Base-by-base conservation (phyloP, 129 eudicot species). In the Oenanthe sinensis region DNA sequence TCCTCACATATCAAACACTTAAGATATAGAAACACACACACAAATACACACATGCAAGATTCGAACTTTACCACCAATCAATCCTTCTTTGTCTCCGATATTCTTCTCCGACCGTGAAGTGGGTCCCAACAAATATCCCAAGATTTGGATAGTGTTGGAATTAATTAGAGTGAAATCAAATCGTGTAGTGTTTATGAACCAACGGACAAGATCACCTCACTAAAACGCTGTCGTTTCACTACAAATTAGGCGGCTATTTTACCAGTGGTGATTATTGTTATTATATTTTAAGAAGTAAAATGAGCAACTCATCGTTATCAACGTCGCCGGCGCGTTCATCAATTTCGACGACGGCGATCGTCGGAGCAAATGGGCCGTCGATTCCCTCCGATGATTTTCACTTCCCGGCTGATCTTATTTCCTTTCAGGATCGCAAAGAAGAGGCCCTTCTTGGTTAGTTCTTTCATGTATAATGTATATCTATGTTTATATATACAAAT, bases 281-380 rank as follows among this genome's bases (percentile, higher is more conserved):
- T 6, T 22, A 22, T 19, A 19, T 4, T 17, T 17, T 0, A 5
- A 52, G 16, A 10, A 4, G 1, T 5, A 20, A 11, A 46, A 89
- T 87, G 95, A 90, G 91, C 82, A 87, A 78, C 52, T 85, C 87
- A 73, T 87, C 95, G n/a, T 81, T 87, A 80, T 81, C 95, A 26
- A 83, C 91, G 63, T 90, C 95, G 44, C 95, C 95, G 86, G 95
- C 95, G 16, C 39, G 91, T 22, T 90, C 95, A 26, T 87, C 94
- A 62, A 85, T 87, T 33, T 87, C 94, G 26, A 84, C 94, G 42
- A 87, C 87, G 78, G 94, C 91, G 39, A 84, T 90, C 24, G 80
- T 77, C 5, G 93, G 93, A 17, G 83, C 77, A 78, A 75, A 68
- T 19, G 79, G 79, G 37, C 75, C 85, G 63, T 71, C 88, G 10